Percentiles rank a stretch among this genome's conserved stretches.
phyloP scores from a whole-genome alignment of 2,329 filamentous ascomycete species.

The Fulvia fulva region DNA sequence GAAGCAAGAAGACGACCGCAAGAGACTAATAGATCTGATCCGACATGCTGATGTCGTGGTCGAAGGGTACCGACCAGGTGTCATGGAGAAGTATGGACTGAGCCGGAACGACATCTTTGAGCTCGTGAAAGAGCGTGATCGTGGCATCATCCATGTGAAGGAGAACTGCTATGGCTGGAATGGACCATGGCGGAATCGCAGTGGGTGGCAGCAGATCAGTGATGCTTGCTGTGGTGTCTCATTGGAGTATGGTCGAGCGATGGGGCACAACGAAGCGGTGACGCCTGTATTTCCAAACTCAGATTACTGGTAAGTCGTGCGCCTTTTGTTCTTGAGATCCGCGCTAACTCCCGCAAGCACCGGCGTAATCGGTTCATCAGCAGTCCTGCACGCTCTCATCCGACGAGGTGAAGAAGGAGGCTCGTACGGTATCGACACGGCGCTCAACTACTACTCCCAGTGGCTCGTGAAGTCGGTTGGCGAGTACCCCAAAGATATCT shows the following conservation, averaged over 20 bases:
- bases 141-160: conserved; percentile 46
- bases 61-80: conserved; percentile 48
- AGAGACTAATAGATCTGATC: conserved; percentile 41
- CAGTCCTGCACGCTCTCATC: conserved; percentile 24
- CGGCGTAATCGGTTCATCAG: conserved; percentile 20
- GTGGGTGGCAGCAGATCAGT: conserved; percentile 53
- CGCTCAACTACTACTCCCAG: conserved; percentile 29
- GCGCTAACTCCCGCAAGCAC: conserved; percentile 15
- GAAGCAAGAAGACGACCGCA: conserved; percentile 36
- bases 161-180: conserved; percentile 55
- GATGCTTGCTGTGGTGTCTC: conserved; percentile 36
- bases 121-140: conserved; percentile 38
- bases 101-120: conserved; percentile 40
- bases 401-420: conserved; percentile 24
- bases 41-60: conserved; percentile 50
- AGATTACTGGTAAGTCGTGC: conserved; percentile 20
- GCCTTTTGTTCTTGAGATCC: neutral
- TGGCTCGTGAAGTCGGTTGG: conserved; percentile 27
- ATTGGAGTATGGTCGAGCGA: conserved; percentile 12
- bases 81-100: conserved; percentile 48
- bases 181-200: conserved; percentile 45
- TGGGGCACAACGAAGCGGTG: conserved; percentile 21
- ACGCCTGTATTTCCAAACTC: conserved; percentile 25
- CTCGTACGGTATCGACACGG: conserved; percentile 23
- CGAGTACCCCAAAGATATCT: conserved; percentile 34